A percentile compares a stretch with the other conserved stretches of the same genome.
Conservation (phyloP, 768 basidiomycete species). For the Filobasidium floriforme region DNA sequence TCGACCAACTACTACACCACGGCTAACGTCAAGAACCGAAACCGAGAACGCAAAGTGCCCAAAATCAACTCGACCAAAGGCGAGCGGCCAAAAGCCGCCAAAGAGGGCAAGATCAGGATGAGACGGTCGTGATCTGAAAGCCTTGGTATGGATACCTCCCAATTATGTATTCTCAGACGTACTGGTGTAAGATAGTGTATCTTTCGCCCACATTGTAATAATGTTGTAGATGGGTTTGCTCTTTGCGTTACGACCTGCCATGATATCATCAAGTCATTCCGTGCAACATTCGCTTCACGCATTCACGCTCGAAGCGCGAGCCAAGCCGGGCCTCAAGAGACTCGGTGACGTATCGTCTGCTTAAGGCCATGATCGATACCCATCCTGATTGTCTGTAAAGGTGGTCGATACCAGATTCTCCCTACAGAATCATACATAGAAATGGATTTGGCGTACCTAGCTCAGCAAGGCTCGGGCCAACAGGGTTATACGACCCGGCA, state of each 20-base stretch:
- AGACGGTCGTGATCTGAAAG: neutral
- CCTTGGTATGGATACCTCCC: neutral
- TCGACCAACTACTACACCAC: slow-evolving; percentile 78
- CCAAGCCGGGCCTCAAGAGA: neutral
- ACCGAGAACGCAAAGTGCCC: slow-evolving; percentile 40
- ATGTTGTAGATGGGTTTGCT: too few species aligned
- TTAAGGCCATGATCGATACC: too few species aligned
- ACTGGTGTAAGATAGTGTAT: too few species aligned
- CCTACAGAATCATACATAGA: neutral
- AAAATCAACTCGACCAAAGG: slow-evolving; percentile 17
- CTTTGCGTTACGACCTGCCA: too few species aligned
- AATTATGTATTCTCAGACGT: too few species aligned
- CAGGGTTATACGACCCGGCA: neutral
- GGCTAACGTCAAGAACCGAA: slow-evolving; percentile 49
- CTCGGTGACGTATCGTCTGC: neutral
- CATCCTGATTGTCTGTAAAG: too few species aligned
- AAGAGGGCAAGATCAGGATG: slow-evolving; percentile 6
- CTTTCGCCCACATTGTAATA: too few species aligned
- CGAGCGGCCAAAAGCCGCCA: neutral
- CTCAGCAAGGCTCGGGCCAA: slow-evolving; percentile 5
- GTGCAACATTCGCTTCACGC: too few species aligned
- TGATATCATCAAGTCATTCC: too few species aligned
- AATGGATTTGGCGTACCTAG: slow-evolving; percentile 1
- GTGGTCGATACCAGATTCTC: neutral
- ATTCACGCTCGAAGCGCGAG: neutral